These are phyloP conservation scores for Fusarium falciforme DNA, from an alignment of 2,329 filamentous ascomycete genomes.

Conservation along the genomic window DNA sequence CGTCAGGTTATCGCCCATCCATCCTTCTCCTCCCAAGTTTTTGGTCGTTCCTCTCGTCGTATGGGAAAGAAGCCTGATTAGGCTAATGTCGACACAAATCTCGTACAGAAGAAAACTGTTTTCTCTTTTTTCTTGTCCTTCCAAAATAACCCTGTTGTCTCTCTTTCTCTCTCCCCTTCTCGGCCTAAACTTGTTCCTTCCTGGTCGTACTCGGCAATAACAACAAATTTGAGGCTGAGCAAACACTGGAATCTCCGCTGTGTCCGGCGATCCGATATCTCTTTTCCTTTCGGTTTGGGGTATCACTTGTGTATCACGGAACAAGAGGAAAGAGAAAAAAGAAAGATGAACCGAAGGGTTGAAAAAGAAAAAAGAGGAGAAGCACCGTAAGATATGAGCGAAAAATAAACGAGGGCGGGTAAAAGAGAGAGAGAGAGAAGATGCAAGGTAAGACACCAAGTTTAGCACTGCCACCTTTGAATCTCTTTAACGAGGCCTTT, in stretches of 20 bases:
- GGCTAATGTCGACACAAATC: background rate
- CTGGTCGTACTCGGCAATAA: slow-evolving; percentile 5
- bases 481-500: background rate
- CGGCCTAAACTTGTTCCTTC: background rate
- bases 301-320: background rate
- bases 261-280: background rate
- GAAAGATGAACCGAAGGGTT: background rate
- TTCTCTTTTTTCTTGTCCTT: background rate
- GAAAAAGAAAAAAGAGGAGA: background rate
- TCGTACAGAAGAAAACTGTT: background rate
- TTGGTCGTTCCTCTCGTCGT: background rate
- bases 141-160: background rate
- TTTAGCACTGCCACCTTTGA: slow-evolving; percentile 29
- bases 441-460: slow-evolving; percentile 2
- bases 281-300: background rate
- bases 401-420: background rate
- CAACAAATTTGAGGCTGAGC: background rate
- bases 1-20: background rate
- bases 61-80: background rate
- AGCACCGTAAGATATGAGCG: background rate
- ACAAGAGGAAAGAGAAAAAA: background rate
- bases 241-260: background rate
- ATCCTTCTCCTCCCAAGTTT: background rate
- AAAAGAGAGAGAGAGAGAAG: background rate
- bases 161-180: background rate